Evolutionary conservation across 2,329 filamentous ascomycete genomes (phyloP), one percentile per base, ranked within the genome.

Genomic region (Knoxdaviesia capensis): DNA sequence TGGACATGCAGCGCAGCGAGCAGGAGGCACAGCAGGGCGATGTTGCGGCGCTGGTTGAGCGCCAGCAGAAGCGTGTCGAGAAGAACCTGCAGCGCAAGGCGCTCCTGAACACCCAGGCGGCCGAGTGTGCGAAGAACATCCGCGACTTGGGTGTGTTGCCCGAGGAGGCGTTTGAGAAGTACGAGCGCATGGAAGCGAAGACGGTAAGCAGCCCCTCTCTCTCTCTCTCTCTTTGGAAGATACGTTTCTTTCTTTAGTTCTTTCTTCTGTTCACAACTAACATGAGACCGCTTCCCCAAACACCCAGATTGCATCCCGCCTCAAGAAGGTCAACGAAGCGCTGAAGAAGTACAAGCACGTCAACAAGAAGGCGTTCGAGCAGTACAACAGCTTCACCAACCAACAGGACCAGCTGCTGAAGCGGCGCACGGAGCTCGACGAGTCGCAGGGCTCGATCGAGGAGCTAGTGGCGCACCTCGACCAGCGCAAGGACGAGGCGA

Each of bases 361-460:
- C 62, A 98, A 98, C 71, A 98, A 96, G 64, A 96, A 98, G 63
- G 90, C 90, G 0, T 94, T 96, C 55, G 92, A 98, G 60, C 90
- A 98, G 58, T 98, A 96, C 65, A 92, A 88, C 63, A 93, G 79
- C 62, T 98, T 96, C 57, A 94, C 88, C 6, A 81, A 78, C 41
- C 85, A 94, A 59, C 80, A 92, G 44, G 87, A 94, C 47, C 80
- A 80, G 28, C 68, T 98, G 11, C 81, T 82, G 40, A 80, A 82
- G 53, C 80, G 90, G 50, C 76, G 88, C 40, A 74, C 79, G 51
- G 90, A 96, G 56, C 74, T 98, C 7, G 85, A 94, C 51, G 77
- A 76, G 9, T 88, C 83, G 3, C 85, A 93, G 50, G 69, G 68
- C 34, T 88, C 84, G 1, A 98, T 98, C 51, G 80, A 92, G 54